phyloP scores from a whole-genome alignment of 2,329 filamentous ascomycete genomes.

The Sphaerostilbella broomeana region DNA sequence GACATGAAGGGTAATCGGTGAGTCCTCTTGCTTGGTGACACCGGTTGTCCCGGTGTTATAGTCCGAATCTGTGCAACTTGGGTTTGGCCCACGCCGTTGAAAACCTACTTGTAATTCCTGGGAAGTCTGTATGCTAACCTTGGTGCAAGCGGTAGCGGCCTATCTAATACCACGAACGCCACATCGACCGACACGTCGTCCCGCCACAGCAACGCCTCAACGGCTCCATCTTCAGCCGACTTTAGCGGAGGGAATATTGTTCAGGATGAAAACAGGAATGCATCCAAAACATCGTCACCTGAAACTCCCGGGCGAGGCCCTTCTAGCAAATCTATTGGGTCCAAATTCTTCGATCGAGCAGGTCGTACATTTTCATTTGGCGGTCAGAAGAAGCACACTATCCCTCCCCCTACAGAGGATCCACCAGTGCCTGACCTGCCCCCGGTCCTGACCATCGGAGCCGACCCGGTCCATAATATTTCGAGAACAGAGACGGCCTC shows the following conservation, averaged over 20 bases:
- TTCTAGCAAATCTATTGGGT: constrained; percentile 40
- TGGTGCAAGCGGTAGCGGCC: constrained; percentile 48
- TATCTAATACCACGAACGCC: constrained; percentile 55
- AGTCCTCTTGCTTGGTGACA: constrained; percentile 22
- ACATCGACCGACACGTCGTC: constrained; percentile 55
- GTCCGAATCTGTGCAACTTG: constrained; percentile 1
- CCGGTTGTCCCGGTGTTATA: background rate
- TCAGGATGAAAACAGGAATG: constrained; percentile 25
- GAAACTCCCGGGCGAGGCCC: constrained; percentile 34
- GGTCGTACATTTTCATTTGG: constrained; percentile 56
- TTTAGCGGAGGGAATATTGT: constrained; percentile 19
- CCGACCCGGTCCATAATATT: constrained; percentile 27
- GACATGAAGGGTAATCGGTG: constrained; percentile 51
- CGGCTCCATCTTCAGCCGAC: constrained; percentile 51
- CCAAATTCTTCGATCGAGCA: constrained; percentile 49
- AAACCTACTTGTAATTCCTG: no score
- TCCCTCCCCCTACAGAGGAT: constrained; percentile 24
- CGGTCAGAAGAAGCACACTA: constrained; percentile 43
- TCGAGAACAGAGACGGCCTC: constrained; percentile 48
- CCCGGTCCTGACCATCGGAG: constrained; percentile 31
- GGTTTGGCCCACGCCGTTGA: no score
- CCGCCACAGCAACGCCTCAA: constrained; percentile 56
- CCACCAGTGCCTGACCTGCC: constrained; percentile 29
- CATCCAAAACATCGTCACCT: constrained; percentile 13
- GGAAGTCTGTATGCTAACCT: constrained; percentile 25